Evolutionary conservation across 345 rosid species (phyloP).

Genomic region (Syzygium aromaticum): DNA sequence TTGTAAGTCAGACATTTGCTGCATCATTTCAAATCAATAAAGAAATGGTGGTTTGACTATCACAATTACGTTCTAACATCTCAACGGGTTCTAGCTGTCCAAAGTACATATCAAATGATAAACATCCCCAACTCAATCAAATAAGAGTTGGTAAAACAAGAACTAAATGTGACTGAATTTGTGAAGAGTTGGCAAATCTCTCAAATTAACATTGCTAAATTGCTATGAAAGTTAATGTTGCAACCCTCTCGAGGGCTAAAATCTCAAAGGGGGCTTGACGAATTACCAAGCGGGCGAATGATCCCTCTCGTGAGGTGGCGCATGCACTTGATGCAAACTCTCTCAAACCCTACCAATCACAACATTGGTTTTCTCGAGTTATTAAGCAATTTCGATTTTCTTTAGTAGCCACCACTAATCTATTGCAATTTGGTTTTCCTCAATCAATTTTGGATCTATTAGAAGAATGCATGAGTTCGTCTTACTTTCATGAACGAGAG

Average conservation of each 20-base stretch:
- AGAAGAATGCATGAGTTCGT: background rate
- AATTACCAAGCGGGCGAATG: background rate
- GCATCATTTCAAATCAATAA: background rate
- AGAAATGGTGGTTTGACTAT: background rate
- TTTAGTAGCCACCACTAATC: background rate
- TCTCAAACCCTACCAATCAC: background rate
- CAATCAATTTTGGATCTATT: accelerated
- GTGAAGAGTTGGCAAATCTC: background rate
- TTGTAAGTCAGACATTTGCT: background rate
- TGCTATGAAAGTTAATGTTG: background rate
- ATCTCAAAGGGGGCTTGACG: background rate
- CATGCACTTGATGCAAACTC: background rate
- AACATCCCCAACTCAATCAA: background rate
- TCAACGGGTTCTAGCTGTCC: background rate
- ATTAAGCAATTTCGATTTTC: background rate
- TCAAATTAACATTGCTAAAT: background rate
- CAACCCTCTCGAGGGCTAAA: background rate
- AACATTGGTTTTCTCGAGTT: accelerated
- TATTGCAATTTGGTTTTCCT: too few relatives aligned
- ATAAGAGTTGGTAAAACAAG: background rate
- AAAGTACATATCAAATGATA: background rate
- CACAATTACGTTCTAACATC: background rate
- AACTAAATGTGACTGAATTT: background rate
- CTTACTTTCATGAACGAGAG: background rate
- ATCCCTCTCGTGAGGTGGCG: accelerated